Percentiles rank a stretch among this genome's conserved stretches.
phyloP scores from a whole-genome alignment of 495 filamentous ascomycete genomes.

The Penicillium bialowiezense region DNA sequence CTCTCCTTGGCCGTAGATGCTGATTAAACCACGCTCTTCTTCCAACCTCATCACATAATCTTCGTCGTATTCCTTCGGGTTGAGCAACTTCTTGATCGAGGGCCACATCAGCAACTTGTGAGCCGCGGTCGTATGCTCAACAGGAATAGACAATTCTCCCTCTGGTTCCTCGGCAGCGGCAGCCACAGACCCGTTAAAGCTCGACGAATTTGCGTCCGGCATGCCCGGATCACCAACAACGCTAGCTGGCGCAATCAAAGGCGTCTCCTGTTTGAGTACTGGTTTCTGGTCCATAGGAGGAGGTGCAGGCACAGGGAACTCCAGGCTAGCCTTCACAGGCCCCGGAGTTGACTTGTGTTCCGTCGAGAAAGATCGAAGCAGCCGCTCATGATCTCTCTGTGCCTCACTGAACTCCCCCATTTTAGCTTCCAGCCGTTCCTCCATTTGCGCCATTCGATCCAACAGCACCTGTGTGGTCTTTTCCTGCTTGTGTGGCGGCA shows the following conservation, averaged over 20 bases:
- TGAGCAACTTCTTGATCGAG: constrained; percentile 57
- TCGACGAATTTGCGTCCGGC: too few species aligned
- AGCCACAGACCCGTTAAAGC: constrained; percentile 2
- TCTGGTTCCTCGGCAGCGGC: constrained; percentile 26
- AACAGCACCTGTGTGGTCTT: constrained; percentile 39
- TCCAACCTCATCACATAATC: constrained; percentile 75
- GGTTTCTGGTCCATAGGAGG: constrained; percentile 15
- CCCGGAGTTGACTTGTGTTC: background rate
- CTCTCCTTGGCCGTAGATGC: constrained; percentile 77
- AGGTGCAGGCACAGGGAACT: background rate
- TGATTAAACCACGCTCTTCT: constrained; percentile 69
- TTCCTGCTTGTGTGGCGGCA: constrained; percentile 57
- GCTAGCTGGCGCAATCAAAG: background rate
- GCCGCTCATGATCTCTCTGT: too few species aligned
- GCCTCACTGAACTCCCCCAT: too few species aligned
- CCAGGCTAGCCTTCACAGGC: background rate
- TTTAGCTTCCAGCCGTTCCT: background rate
- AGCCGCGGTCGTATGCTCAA: constrained; percentile 78
- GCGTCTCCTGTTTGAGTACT: background rate
- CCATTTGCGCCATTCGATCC: background rate
- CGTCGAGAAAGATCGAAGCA: background rate
- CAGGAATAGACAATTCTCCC: constrained; percentile 64
- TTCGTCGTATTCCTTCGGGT: constrained; percentile 43
- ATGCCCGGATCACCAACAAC: too few species aligned
- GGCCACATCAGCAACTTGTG: constrained; percentile 73